Conservation (phyloP, 345 rosid species). For the Erodium maritimum region DNA sequence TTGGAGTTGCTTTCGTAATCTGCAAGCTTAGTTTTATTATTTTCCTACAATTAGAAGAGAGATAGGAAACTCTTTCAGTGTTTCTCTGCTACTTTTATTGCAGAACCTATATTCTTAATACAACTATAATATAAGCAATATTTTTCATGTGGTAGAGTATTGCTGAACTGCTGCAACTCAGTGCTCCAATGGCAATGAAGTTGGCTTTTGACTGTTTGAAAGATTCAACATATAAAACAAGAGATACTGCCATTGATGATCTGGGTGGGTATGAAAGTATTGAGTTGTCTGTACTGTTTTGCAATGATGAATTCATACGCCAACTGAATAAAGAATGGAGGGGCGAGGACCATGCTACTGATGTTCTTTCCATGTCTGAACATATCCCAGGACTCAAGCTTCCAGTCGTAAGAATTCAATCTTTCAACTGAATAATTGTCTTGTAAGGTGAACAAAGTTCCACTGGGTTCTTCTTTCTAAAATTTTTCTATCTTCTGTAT, state of each 20-base stretch:
- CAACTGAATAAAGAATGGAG: slow-evolving; percentile 94
- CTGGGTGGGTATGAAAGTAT: slow-evolving; percentile 59
- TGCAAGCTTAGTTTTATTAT: not conserved
- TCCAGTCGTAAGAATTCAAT: slow-evolving; percentile 50
- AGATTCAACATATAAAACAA: slow-evolving; percentile 49
- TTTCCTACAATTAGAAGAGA: not conserved
- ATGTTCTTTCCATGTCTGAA: slow-evolving; percentile 92
- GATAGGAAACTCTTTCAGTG: not conserved
- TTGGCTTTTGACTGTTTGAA: slow-evolving; percentile 54
- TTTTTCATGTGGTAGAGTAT: slow-evolving; percentile 37
- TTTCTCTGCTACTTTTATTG: not conserved
- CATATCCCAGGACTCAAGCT: slow-evolving; percentile 67
- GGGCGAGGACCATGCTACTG: slow-evolving; percentile 85
- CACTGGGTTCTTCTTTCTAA: not conserved
- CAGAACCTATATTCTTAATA: not conserved
- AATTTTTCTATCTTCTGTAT: not conserved
- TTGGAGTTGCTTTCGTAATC: not conserved
- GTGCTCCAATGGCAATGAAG: slow-evolving; percentile 84
- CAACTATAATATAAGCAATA: not conserved
- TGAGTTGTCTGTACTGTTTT: slow-evolving; percentile 74
- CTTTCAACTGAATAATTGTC: not conserved
- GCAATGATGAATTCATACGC: slow-evolving; percentile 69
- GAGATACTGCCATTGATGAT: slow-evolving; percentile 57
- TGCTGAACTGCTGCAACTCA: slow-evolving; percentile 73
- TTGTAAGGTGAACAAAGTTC: not conserved